phyloP scores from a whole-genome alignment of 1,139 yeast genomes.

The Wickerhamomyces sp. region DNA sequence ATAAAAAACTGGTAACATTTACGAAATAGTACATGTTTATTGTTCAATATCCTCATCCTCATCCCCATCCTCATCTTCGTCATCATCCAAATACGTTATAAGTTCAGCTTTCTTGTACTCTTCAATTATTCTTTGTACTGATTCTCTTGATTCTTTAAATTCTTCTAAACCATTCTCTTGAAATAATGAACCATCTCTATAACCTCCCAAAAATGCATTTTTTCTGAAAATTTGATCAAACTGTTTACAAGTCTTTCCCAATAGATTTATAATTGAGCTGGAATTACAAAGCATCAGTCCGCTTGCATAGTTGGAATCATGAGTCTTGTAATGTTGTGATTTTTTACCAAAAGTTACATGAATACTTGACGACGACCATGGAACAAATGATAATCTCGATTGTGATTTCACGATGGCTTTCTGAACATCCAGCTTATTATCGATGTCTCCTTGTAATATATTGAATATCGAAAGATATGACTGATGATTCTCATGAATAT shows the following conservation, averaged over 20 bases:
- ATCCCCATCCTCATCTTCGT: too few species aligned
- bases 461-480: constrained; percentile 70
- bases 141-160: constrained; percentile 75
- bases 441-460: constrained; percentile 69
- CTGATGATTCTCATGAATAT: constrained; percentile 37
- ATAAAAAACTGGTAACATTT: not conserved
- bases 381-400: constrained; percentile 74
- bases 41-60: constrained; percentile 15
- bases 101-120: constrained; percentile 66
- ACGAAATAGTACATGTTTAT: not conserved
- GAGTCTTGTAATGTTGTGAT: constrained; percentile 49
- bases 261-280: constrained; percentile 61
- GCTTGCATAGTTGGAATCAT: constrained; percentile 36
- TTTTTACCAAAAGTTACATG: constrained; percentile 74
- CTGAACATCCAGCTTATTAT: constrained; percentile 66
- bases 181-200: constrained; percentile 49
- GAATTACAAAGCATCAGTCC: constrained; percentile 81
- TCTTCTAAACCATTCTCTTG: constrained; percentile 61
- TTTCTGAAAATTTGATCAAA: constrained; percentile 77
- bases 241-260: constrained; percentile 65
- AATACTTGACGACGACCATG: constrained; percentile 80
- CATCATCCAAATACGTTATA: constrained; percentile 41
- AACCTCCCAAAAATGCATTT: constrained; percentile 81
- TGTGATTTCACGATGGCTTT: constrained; percentile 77
- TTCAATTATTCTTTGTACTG: constrained; percentile 60